Evolutionary conservation across 192 early-diverging fungal genomes (phyloP), one percentile per base, ranked within the genome.

Genomic region (Jimgerdemannia lactiflua): DNA sequence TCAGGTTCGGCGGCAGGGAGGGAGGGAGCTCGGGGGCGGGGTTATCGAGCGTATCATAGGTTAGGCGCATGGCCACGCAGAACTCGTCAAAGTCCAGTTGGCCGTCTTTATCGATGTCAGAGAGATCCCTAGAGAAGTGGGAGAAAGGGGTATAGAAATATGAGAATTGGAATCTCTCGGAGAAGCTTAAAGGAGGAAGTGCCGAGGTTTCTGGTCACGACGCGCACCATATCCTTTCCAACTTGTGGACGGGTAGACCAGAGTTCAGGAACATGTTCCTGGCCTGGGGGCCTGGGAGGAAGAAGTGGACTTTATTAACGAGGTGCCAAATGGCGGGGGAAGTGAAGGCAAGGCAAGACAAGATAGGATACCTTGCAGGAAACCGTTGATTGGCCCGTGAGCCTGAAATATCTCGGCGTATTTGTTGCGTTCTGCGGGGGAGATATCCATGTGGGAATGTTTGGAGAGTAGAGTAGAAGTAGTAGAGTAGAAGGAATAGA

Each of bases 51-150:
- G 91, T 77, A 19, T 86, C 89, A 71, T 92, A 94, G 4, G 92
- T 87, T n/a, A 95, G 83, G 78, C 90, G 92, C 77, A 92, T 87
- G 18, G 94, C 92, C 70, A 95, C 80, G 76, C 91, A 89, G 77
- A 94, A 95, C 81, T 95, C 94, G 74, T 95, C 94, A 78, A 94
- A 89, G 78, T 95, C 94, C 70, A 95, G 86, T 41, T 87, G 85
- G 4, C 94, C 92, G 78, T 95, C 94, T 70, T 90, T 90, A 82
- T 95, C 94, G 69, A 95, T 95, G 71, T 95, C 94, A 20, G 92
- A 88, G 42, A 95, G 86, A 78, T 95, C 91, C 88, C 88, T 89
- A 69, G 75, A 3, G 4, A 10, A 9, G 14, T 59, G 49, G 49
- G 6, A 73, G 40, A 39, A 39, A 20, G 71, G 18, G 29, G 42